Evolutionary conservation across 1,284 basidiomycete species (phyloP).

Genomic region (Calocybe gambosa): DNA sequence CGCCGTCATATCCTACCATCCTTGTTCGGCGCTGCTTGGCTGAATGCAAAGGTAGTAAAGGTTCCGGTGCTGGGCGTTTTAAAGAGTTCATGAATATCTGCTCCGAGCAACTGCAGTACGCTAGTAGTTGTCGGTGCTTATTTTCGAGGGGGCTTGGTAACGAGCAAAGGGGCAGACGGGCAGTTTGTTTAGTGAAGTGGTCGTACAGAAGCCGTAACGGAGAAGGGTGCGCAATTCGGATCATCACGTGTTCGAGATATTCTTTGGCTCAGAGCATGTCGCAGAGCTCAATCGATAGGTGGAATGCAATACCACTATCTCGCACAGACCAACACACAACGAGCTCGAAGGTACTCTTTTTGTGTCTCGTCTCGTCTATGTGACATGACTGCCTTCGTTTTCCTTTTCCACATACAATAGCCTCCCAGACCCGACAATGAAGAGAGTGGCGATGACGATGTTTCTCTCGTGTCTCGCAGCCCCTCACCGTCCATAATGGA

Average conservation of each 20-base stretch:
- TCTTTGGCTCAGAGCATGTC: slow-evolving; percentile 1
- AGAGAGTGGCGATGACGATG: slow-evolving; percentile 40
- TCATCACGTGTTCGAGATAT: neutral
- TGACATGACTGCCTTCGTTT: slow-evolving; percentile 42
- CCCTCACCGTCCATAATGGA: slow-evolving; percentile 68
- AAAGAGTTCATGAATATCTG: slow-evolving; percentile 24
- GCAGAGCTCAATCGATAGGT: slow-evolving; percentile 47
- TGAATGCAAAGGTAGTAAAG: slow-evolving; percentile 22
- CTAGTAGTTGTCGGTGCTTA: neutral
- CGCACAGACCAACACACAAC: slow-evolving; percentile 18
- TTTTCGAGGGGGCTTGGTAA: neutral
- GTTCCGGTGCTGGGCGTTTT: slow-evolving; percentile 30
- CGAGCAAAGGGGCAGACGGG: too few relatives aligned
- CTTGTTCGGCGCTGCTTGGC: slow-evolving; percentile 30
- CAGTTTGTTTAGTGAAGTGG: too few relatives aligned
- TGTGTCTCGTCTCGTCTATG: slow-evolving; percentile 34
- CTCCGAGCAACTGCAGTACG: neutral
- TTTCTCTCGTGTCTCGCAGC: slow-evolving; percentile 66
- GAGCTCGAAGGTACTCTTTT: slow-evolving; percentile 63
- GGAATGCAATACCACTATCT: slow-evolving; percentile 61
- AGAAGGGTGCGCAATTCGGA: neutral
- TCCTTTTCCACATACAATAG: slow-evolving; percentile 47
- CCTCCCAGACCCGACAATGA: slow-evolving; percentile 47
- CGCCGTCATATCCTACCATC: slow-evolving; percentile 19
- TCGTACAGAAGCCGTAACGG: neutral